phyloP scores from a whole-genome alignment of 768 basidiomycete species.

The Cyclocybe cylindracea region DNA sequence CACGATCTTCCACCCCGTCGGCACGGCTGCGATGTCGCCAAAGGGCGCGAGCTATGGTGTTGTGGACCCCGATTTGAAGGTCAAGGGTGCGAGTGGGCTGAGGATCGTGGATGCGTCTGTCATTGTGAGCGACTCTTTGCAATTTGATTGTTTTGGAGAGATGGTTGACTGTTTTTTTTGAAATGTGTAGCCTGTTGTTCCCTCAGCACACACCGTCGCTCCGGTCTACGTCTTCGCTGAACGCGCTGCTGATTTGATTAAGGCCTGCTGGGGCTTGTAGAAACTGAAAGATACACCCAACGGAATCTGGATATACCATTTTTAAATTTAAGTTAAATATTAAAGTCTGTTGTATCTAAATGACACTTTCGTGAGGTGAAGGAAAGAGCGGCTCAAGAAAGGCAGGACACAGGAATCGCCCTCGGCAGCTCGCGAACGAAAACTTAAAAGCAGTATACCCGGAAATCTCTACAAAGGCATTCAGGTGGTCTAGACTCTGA shows the following conservation, averaged over 20 bases:
- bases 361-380: no score
- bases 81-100: constrained; percentile 31
- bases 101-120: constrained; percentile 38
- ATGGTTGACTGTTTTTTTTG: not conserved
- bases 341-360: no score
- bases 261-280: not conserved
- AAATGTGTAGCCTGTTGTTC: constrained; percentile 22
- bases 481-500: no score
- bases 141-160: no score
- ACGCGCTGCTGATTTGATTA: constrained; percentile 30
- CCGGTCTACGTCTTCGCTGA: constrained; percentile 33
- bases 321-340: no score
- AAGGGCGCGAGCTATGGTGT: constrained; percentile 25
- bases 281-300: no score
- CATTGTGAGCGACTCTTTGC: constrained; percentile 18
- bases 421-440: no score
- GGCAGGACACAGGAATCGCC: no score
- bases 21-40: constrained; percentile 29
- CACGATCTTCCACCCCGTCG: constrained; percentile 29
- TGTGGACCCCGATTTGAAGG: constrained; percentile 32
- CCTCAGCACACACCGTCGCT: constrained; percentile 29
- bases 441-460: no score
- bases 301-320: no score
- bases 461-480: no score
- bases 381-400: no score